phyloP scores from a whole-genome alignment of 2,329 filamentous ascomycete genomes.

The Lasiodiplodia sp. region DNA sequence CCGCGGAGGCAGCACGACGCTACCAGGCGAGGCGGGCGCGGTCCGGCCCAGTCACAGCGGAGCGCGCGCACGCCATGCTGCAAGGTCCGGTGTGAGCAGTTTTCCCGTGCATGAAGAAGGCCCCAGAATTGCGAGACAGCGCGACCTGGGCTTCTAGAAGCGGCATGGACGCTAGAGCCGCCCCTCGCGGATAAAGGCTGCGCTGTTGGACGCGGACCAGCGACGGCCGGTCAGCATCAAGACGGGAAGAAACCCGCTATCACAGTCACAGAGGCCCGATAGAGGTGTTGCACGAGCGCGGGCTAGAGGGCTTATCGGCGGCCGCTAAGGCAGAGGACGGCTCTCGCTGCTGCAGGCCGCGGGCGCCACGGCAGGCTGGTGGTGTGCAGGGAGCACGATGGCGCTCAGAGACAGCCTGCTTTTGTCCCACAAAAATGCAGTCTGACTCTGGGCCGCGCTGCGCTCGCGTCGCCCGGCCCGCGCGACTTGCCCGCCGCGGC shows the following conservation, averaged over 20 bases:
- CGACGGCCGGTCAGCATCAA: conserved; percentile 24
- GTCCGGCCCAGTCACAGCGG: conserved; percentile 4
- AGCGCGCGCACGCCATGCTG: conserved; percentile 18
- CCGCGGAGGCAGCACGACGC: background rate
- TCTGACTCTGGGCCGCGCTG: conserved; percentile 27
- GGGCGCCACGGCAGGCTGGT: conserved; percentile 18
- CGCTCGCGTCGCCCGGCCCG: conserved; percentile 25
- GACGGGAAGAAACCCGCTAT: conserved; percentile 24
- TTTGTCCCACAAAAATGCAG: conserved; percentile 29
- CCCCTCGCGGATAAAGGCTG: conserved; percentile 14
- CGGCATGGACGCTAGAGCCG: conserved; percentile 21
- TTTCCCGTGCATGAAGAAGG: conserved; percentile 26
- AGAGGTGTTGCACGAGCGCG: conserved; percentile 17
- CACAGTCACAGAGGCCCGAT: conserved; percentile 25
- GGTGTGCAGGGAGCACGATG: conserved; percentile 26
- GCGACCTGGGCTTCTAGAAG: conserved; percentile 19
- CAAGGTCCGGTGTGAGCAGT: conserved; percentile 19
- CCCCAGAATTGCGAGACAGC: conserved; percentile 24
- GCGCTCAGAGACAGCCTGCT: conserved; percentile 24
- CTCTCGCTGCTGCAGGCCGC: conserved; percentile 24
- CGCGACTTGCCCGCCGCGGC: conserved; percentile 25
- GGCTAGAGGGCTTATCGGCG: conserved; percentile 20
- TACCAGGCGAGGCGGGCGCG: background rate
- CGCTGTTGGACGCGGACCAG: conserved; percentile 24
- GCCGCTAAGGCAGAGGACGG: conserved; percentile 9